Percentiles rank a stretch among this genome's conserved stretches.
Conservation (phyloP, 441 rosid species). For the Euphorbia schlechtendalii region DNA sequence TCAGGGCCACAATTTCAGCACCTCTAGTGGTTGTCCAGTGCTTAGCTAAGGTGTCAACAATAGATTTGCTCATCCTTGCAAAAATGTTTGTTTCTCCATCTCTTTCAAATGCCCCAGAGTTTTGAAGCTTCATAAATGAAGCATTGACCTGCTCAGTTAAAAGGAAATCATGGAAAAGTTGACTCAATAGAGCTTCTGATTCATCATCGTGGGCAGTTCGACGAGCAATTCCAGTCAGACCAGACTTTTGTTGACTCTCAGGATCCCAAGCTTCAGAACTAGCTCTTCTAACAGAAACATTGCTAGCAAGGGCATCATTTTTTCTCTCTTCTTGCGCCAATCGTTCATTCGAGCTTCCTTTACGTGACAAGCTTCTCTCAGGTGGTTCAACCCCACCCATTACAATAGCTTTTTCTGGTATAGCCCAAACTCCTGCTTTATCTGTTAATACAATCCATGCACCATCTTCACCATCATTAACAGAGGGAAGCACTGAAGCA, state of each 20-base stretch:
- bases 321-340: slow-evolving; percentile 60
- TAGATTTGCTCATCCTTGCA: slow-evolving; percentile 74
- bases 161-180: slow-evolving; percentile 72
- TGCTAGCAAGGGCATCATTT: slow-evolving; percentile 36
- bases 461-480: slow-evolving; percentile 73
- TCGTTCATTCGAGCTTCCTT: slow-evolving; percentile 80
- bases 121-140: slow-evolving; percentile 57
- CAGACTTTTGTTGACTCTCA: slow-evolving; percentile 54
- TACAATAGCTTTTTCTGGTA: slow-evolving; percentile 79
- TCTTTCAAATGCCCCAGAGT: slow-evolving; percentile 84
- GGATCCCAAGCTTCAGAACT: slow-evolving; percentile 56
- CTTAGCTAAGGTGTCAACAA: slow-evolving; percentile 90
- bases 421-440: slow-evolving; percentile 97
- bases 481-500: slow-evolving; percentile 77
- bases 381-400: slow-evolving; percentile 96
- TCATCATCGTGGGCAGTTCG: slow-evolving; percentile 81
- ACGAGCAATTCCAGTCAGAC: slow-evolving; percentile 45
- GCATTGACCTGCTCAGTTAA: slow-evolving; percentile 62
- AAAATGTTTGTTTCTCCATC: slow-evolving; percentile 85
- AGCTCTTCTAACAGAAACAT: slow-evolving; percentile 54
- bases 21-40: slow-evolving; percentile 99
- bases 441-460: slow-evolving; percentile 92
- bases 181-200: slow-evolving; percentile 79
- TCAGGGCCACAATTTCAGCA: slow-evolving; percentile 80
- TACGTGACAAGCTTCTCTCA: slow-evolving; percentile 85